Base-by-base conservation (phyloP, 257 asterid species). In the Solanum infundibuliforme region DNA sequence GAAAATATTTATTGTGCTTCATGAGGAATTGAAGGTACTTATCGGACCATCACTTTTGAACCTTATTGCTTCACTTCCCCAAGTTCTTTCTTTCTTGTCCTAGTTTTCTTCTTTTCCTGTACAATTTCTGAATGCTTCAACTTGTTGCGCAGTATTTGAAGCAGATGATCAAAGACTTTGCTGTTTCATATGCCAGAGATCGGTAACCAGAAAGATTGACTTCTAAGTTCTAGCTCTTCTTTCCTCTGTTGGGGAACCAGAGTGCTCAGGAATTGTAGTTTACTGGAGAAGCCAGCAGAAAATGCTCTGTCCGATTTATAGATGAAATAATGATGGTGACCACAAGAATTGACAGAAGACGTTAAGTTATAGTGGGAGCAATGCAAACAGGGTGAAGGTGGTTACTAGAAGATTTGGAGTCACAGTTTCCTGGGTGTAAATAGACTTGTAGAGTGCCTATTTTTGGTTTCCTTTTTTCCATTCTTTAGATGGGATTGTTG, bases 21-120 rank as follows among this genome's bases (percentile, higher is more conserved):
- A 95, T 87, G 93, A 94, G 93, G 99, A 96, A 93, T 74, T 94
- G 90, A 87, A 89, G 98, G 99, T 97, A 87, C 87, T 43, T 55
- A 84, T 74, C 87, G 69, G 41, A 85, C 89, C 87, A 74, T 75
- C 87, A 83, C 77, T 89, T 84, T 55, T 36, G 34, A 83, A 83
- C 88, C 76, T 60, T 41, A 35, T 55, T 52, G 7, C 77, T 69
- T 73, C 58, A 18, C 69, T 87, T 89, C 65, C 55, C 60, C 25
- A 20, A n/a, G 87, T 38, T 90, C 25, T 69, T 69, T 76, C 71
- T 29, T 68, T 84, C 21, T 68, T 55, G 77, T 68, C 27, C 83
- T 87, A 72, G 88, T 87, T 34, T 8, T 76, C 83, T 86, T 87
- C 58, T 46, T 88, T 68, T 8, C 88, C 83, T 90, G 34, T 87